A percentile compares a stretch with the other conserved stretches of the same genome.
phyloP scores from a whole-genome alignment of 2,329 filamentous ascomycete species.

The Aspergillus hiratsukae region DNA sequence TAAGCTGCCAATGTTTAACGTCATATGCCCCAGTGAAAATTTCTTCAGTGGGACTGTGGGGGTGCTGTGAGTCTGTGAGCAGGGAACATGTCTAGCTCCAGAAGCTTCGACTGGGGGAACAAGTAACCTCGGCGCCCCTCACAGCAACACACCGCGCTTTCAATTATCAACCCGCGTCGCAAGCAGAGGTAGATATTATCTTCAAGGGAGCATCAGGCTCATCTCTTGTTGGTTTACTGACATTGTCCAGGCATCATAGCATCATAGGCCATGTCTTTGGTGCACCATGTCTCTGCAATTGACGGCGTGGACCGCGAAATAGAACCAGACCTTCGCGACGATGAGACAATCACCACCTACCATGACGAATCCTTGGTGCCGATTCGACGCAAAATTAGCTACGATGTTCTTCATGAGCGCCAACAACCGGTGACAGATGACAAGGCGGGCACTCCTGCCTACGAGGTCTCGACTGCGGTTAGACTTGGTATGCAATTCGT shows the following conservation, averaged over 20 bases:
- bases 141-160: not conserved
- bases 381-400: slow-evolving; percentile 42
- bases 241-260: not conserved
- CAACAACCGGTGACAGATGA: slow-evolving; percentile 33
- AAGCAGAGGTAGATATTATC: not conserved
- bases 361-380: slow-evolving; percentile 18
- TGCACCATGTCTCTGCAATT: slow-evolving; percentile 49
- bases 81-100: not conserved
- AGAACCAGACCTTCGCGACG: slow-evolving; percentile 16
- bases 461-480: slow-evolving; percentile 40
- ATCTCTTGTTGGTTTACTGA: not conserved
- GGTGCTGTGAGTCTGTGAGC: not conserved
- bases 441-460: slow-evolving; percentile 41
- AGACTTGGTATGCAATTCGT: slow-evolving; percentile 17
- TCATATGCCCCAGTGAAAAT: not conserved
- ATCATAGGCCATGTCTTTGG: slow-evolving; percentile 43
- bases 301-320: slow-evolving; percentile 46
- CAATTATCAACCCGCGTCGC: not conserved
- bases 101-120: not conserved
- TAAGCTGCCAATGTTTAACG: not conserved
- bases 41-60: not conserved
- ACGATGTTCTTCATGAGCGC: slow-evolving; percentile 40
- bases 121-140: not conserved
- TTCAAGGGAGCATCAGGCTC: not conserved
- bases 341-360: slow-evolving; percentile 9